Evolutionary conservation across 495 filamentous ascomycete genomes (phyloP), one percentile per base, ranked within the genome.

Genomic region (Pseudoneurospora amorphoporcata): DNA sequence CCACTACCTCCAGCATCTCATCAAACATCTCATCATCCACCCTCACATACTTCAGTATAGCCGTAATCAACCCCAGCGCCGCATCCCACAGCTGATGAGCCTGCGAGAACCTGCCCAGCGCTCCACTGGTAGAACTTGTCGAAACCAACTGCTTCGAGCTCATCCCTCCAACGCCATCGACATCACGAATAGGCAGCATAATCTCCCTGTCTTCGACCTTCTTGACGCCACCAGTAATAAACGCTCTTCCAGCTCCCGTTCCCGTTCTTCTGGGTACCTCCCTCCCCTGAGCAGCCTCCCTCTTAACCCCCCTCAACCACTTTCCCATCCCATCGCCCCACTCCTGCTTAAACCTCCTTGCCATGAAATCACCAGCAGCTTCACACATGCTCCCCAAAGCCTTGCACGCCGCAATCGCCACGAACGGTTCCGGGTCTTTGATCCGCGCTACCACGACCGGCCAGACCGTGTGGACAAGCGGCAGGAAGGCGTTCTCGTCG

Each of bases 391-490:
- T 81, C 47, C 84, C 85, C 5, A 97, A 81, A 3, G 90, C 86
- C 32, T 89, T 85, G 45, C 90, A 87, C 35, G 93, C 91, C 3
- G 89, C 85, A 10, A 90, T 84, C 1, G 86, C 87, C n/a, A 97
- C 90, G 74, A 89, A 94, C 0, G 87, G 85, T 79, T 97, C 93
- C 37, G 87, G 81, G 77, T 96, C 92, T 73, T 91, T 86, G 7
- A 98, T 85, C 41, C 92, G 86, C 5, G 87, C 81, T 1, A 92
- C 81, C 10, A 97, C 83, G 6, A 92, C 88, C 0, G 94, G 93
- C 93, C 94, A 99, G 35, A 98, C 81, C 4, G 92, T 91, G 78
- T 97, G 93, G 68, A 98, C 89, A 3, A 98, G 84, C 0, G 95
- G 95, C 1, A 99, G 84, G 78, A 97, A 97, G 14, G 88, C 88